A percentile compares a stretch with the other conserved stretches of the same genome.
Evolutionary conservation across 257 asterid species (phyloP).

Genomic region (Penstemon davidsonii): DNA sequence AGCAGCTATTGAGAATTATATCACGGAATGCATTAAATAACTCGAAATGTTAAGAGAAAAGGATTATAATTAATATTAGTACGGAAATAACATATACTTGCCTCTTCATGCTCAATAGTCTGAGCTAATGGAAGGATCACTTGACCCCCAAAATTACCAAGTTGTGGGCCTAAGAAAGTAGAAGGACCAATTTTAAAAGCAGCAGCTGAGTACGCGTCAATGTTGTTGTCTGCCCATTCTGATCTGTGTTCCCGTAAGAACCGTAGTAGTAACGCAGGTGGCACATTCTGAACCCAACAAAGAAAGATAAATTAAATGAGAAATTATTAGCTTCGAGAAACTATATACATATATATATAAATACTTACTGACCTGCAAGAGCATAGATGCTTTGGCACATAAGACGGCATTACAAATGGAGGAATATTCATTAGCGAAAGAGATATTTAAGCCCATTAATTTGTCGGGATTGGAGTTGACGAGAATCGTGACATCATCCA

Average conservation of each 20-base stretch:
- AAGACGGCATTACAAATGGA: slow-evolving; percentile 64
- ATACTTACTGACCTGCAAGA: slow-evolving; percentile 58
- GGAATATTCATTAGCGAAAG: slow-evolving; percentile 65
- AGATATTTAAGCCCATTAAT: slow-evolving; percentile 65
- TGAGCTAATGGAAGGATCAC: slow-evolving; percentile 85
- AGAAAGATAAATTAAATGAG: slow-evolving; percentile 2
- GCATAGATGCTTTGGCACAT: slow-evolving; percentile 95
- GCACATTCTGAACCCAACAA: slow-evolving; percentile 60
- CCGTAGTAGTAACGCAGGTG: slow-evolving; percentile 82
- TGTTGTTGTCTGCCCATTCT: slow-evolving; percentile 88
- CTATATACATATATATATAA: too few species aligned
- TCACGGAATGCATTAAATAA: slow-evolving; percentile 5
- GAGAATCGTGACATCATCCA: slow-evolving; percentile 74
- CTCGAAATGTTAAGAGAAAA: not conserved
- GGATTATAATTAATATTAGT: not conserved
- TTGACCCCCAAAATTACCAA: slow-evolving; percentile 73
- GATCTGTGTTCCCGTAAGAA: slow-evolving; percentile 89
- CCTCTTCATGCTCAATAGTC: slow-evolving; percentile 93
- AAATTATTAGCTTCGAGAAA: too few species aligned
- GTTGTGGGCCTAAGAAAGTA: slow-evolving; percentile 59
- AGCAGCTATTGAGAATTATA: slow-evolving; percentile 50
- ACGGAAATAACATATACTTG: slow-evolving; percentile 31
- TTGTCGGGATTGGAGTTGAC: slow-evolving; percentile 84
- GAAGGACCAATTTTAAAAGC: slow-evolving; percentile 72
- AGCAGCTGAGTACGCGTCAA: slow-evolving; percentile 80